Base-by-base conservation (phyloP, 1,284 basidiomycete species). In the Cutaneotrichosporon sp. region DNA sequence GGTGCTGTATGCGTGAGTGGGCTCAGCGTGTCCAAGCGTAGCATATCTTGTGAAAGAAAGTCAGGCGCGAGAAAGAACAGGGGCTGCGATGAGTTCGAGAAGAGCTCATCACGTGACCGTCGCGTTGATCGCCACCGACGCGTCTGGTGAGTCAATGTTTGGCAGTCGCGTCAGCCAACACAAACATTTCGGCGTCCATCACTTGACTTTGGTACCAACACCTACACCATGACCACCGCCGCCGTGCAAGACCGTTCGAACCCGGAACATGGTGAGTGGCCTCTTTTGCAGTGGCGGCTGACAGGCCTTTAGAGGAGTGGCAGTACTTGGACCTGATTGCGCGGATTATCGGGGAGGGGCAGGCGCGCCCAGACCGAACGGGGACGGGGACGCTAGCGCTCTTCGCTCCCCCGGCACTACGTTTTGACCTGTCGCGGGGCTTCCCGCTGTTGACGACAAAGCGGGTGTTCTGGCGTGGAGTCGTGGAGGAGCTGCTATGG, bases 371-470 rank as follows among this genome's bases (percentile, higher is more conserved):
- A 50, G 92, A 97, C 70, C 84, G 92, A 46, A 96, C 92, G 0
- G 92, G 92, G 14, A 96, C 91, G 0, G 92, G 92, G 47, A 94
- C 92, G 9, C 76, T 89, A 56, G 86, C 91, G 44, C 73, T 93
- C 69, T 97, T 97, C 68, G 91, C 90, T 0, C 92, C 92, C 5
- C 87, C 85, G 8, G 81, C 85, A 17, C 78, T 97, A 39, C 87
- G 90, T 18, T 97, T 96, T 80, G 87, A 87, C 13, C 83, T 97
- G 49, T 75, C 81, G 8, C 77, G 78, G 49, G 82, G 82, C 1
- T 78, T 98, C 12, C 94, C 94, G 1, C 81, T 98, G 15, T 80
- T 97, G 39, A 97, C 94, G 13, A 98, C 94, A 0, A 98, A 98
- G 75, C 84, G 89, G 56, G 94, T 93, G 1, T 97, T 97, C 70